These are phyloP conservation scores for Penicillium glabrum DNA, from an alignment of 2,329 filamentous ascomycete genomes.

Conservation along the genomic window DNA sequence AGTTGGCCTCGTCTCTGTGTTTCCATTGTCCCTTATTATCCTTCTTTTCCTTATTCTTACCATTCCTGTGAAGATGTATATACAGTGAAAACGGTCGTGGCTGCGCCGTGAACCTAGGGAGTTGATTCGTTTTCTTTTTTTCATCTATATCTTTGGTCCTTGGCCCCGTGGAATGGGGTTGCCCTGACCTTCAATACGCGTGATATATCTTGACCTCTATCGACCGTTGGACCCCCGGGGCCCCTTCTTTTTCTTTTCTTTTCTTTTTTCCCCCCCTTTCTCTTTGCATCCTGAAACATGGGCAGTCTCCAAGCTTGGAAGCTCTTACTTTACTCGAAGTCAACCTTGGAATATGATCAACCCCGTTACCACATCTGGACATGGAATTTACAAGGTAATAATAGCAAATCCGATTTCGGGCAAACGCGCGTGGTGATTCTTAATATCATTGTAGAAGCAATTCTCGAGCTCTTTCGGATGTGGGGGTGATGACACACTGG, in stretches of 20 bases:
- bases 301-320: too few relatives aligned
- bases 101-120: slow-evolving; percentile 5
- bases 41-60: neutral
- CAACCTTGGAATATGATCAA: neutral
- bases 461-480: neutral
- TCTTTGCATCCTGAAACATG: neutral
- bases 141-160: neutral
- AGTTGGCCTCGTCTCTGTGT: neutral
- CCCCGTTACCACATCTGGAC: neutral
- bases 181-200: neutral
- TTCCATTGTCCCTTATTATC: neutral
- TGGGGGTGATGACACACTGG: neutral
- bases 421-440: too few relatives aligned
- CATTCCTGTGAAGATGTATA: slow-evolving; percentile 6
- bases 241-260: neutral
- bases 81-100: slow-evolving; percentile 5
- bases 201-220: neutral
- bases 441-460: neutral
- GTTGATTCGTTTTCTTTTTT: neutral
- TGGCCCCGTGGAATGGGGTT: neutral
- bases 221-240: neutral
- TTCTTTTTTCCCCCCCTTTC: neutral
- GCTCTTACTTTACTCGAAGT: too few relatives aligned
- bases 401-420: too few relatives aligned
- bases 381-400: neutral